Base-by-base conservation (phyloP, 2,329 filamentous ascomycete genomes). In the Podosphaera fusca region DNA sequence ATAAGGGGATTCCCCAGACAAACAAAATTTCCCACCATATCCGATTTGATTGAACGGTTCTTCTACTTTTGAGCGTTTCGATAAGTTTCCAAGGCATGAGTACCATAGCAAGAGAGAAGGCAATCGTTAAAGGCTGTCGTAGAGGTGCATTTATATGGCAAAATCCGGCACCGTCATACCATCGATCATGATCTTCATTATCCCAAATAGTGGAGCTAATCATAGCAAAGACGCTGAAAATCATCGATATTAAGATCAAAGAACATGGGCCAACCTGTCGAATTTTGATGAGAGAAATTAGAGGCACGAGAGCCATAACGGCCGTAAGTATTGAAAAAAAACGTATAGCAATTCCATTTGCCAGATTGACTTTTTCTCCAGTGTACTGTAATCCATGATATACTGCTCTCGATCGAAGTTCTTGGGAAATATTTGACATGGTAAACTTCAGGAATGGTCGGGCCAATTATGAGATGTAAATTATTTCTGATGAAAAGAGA, bases 181-280 rank as follows among this genome's bases (percentile, higher is more conserved):
- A 85, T 4, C 69, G 65, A 0, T 63, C 42, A 10, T 75, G 63
- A 60, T 82, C 70, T 60, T 82, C 77, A 6, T 71, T 75, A 0
- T 75, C 74, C 82, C 82, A 86, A 59, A 84, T 74, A 55, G 82
- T 65, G 1, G 80, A 71, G 63, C 85, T 85, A 70, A 79, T 67
- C 60, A 80, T 72, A 61, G 73, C 76, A 65, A 76, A 72, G 56
- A 80, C 57, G 62, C 55, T 51, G 46, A 56, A 51, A 12, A 56
- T 21, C 10, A 55, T 55, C 7, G 53, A 55, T 46, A 55, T 42
- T 29, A 55, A 45, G 9, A 55, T 31, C n/a, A 55, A 33, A 31
- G 53, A 55, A 55, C 36, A 45, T 42, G 36, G 53, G 10, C 53
- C 53, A 42, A 55, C 53, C 14, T 42, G 36, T 38, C 29, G 36